Evolutionary conservation across 352 stramenopile genomes (phyloP).

Genomic region (Pythium sukuiense): DNA sequence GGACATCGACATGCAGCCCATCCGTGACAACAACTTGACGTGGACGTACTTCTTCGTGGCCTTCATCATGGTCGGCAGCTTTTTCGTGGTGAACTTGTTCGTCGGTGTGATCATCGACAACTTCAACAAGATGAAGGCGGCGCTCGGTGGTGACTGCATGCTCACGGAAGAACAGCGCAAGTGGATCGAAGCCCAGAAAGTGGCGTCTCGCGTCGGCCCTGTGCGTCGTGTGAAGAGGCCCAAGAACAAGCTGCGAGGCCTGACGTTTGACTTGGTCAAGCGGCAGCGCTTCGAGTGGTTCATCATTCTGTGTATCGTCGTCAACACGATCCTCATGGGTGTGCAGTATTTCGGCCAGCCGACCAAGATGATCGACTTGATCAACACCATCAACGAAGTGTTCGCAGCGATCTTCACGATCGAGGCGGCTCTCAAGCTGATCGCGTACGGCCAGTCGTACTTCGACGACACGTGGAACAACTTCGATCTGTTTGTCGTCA

Average conservation of each 20-base stretch:
- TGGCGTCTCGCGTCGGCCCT: constrained; percentile 62
- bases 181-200: constrained; percentile 85
- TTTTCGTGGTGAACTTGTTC: constrained; percentile 95
- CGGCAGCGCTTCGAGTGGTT: constrained; percentile 80
- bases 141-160: constrained; percentile 69
- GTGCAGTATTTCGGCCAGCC: constrained; percentile 85
- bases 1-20: constrained; percentile 91
- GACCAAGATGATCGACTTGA: constrained; percentile 42
- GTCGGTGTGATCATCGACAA: constrained; percentile 94
- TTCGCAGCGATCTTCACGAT: constrained; percentile 89
- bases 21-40: constrained; percentile 75
- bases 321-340: constrained; percentile 90
- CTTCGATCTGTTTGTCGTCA: constrained; percentile 88
- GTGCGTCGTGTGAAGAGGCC: constrained; percentile 57
- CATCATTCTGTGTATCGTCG: constrained; percentile 90
- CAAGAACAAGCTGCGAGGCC: constrained; percentile 42
- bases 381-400: constrained; percentile 80
- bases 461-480: constrained; percentile 87
- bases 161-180: constrained; percentile 91
- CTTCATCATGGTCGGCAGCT: constrained; percentile 92
- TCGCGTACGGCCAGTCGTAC: constrained; percentile 74
- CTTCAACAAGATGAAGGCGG: constrained; percentile 91
- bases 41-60: constrained; percentile 89
- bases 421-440: constrained; percentile 88
- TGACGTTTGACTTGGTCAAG: constrained; percentile 70